phyloP scores from a whole-genome alignment of 768 basidiomycete genomes.

The Tylopilus plumbeoviolaceoides region DNA sequence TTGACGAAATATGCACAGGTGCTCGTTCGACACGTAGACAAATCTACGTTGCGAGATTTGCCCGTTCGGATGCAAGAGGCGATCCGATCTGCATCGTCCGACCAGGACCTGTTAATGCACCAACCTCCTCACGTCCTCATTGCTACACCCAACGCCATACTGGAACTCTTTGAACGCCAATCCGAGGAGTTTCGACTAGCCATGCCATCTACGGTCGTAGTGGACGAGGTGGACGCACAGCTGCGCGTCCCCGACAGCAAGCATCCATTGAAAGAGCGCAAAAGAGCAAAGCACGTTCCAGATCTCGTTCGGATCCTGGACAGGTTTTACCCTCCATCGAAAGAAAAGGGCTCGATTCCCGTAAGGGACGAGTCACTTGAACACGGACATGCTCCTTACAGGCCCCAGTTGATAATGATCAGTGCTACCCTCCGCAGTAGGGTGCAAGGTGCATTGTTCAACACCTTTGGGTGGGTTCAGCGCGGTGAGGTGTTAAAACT shows the following conservation, averaged over 20 bases:
- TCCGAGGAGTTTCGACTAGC: conserved; percentile 41
- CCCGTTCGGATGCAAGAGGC: conserved; percentile 27
- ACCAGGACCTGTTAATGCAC: conserved; percentile 36
- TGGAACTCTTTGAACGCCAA: conserved; percentile 50
- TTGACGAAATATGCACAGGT: conserved; percentile 53
- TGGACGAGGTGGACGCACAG: conserved; percentile 76
- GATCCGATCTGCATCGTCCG: conserved; percentile 24
- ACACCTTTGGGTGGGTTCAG: conserved; percentile 57
- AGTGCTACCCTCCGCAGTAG: conserved; percentile 67
- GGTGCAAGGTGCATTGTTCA: conserved; percentile 37
- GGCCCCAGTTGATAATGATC: conserved; percentile 61
- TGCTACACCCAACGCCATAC: conserved; percentile 64
- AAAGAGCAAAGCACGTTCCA: conserved; percentile 50
- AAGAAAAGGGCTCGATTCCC: background rate
- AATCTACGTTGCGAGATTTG: conserved; percentile 11
- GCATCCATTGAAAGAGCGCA: conserved; percentile 35
- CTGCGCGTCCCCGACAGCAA: conserved; percentile 45
- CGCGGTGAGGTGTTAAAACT: conserved; percentile 34
- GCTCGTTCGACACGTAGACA: conserved; percentile 50
- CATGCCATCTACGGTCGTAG: conserved; percentile 53
- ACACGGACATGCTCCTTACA: conserved; percentile 11
- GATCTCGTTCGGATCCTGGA: conserved; percentile 59
- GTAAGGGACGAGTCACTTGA: conserved; percentile 7
- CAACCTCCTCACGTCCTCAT: conserved; percentile 64
- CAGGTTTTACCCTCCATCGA: conserved; percentile 44